phyloP scores from a whole-genome alignment of 164 flowering plant species.

The Stephania cephalantha region DNA sequence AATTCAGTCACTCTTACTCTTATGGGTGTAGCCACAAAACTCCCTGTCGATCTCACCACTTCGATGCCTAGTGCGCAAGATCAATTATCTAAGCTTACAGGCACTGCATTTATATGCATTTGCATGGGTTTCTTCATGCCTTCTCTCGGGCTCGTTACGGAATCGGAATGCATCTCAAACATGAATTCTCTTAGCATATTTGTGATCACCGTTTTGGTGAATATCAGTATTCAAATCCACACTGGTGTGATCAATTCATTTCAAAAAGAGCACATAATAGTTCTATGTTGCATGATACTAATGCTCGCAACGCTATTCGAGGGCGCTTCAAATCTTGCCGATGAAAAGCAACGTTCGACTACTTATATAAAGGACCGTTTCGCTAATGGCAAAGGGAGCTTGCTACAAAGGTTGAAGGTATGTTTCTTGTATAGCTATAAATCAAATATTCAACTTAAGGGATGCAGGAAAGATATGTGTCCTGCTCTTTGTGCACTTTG shows the following conservation, averaged over 20 bases:
- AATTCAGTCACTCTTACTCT: slow-evolving; percentile 4
- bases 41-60: slow-evolving; percentile 13
- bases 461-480: not conserved
- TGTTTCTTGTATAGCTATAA: not conserved
- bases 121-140: slow-evolving; percentile 9
- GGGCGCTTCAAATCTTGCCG: not conserved
- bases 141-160: not conserved
- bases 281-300: slow-evolving; percentile 7
- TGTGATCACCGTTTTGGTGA: slow-evolving; percentile 1
- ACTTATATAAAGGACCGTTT: not conserved
- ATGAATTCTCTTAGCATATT: slow-evolving; percentile 5
- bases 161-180: slow-evolving; percentile 2
- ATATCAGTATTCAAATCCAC: not conserved
- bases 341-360: not conserved
- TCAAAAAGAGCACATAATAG: not conserved
- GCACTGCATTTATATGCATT: not conserved
- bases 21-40: slow-evolving; percentile 3
- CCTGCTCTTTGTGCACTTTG: not conserved
- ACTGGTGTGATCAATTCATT: slow-evolving; percentile 1
- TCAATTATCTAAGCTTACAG: slow-evolving; percentile 10
- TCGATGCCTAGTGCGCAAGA: slow-evolving; percentile 7
- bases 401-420: not conserved
- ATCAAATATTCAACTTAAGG: not conserved
- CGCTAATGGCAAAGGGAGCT: not conserved
- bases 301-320: slow-evolving; percentile 1